Evolutionary conservation across 2,329 filamentous ascomycete genomes (phyloP).

Genomic region (Fusarium sp.): DNA sequence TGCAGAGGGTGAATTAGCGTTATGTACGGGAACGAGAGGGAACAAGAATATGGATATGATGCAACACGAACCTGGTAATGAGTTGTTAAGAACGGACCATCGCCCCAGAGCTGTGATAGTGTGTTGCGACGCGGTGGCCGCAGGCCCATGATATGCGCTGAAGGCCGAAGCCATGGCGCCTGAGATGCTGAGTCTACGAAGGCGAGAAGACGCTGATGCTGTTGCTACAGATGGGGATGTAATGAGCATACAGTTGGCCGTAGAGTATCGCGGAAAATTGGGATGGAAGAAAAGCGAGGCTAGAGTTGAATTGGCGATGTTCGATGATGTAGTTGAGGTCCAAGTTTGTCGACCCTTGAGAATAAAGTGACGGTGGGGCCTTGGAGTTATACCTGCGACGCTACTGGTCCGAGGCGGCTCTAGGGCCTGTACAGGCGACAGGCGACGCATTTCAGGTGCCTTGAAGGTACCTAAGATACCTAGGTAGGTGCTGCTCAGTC

Average conservation of each 20-base stretch:
- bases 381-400: background rate
- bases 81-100: slow-evolving; percentile 82
- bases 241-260: slow-evolving; percentile 38
- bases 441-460: slow-evolving; percentile 28
- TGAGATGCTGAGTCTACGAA: slow-evolving; percentile 36
- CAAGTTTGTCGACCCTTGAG: slow-evolving; percentile 29
- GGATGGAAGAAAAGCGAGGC: background rate
- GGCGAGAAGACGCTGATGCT: slow-evolving; percentile 22
- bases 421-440: slow-evolving; percentile 40
- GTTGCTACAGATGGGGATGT: background rate
- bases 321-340: slow-evolving; percentile 32
- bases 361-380: slow-evolving; percentile 25
- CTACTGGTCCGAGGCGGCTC: slow-evolving; percentile 36
- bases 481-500: background rate
- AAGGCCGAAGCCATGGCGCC: slow-evolving; percentile 53
- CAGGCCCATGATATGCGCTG: slow-evolving; percentile 48
- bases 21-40: slow-evolving; percentile 15
- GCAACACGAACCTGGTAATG: slow-evolving; percentile 69
- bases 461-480: too few relatives aligned
- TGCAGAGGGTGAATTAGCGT: slow-evolving; percentile 38
- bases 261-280: background rate
- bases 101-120: slow-evolving; percentile 81
- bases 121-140: slow-evolving; percentile 44
- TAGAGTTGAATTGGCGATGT: background rate
- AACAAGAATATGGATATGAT: background rate